Evolutionary conservation across 208 protist genomes (phyloP), one percentile per base, ranked within the genome.

Genomic region (Kentomonas sorsogonicus): DNA sequence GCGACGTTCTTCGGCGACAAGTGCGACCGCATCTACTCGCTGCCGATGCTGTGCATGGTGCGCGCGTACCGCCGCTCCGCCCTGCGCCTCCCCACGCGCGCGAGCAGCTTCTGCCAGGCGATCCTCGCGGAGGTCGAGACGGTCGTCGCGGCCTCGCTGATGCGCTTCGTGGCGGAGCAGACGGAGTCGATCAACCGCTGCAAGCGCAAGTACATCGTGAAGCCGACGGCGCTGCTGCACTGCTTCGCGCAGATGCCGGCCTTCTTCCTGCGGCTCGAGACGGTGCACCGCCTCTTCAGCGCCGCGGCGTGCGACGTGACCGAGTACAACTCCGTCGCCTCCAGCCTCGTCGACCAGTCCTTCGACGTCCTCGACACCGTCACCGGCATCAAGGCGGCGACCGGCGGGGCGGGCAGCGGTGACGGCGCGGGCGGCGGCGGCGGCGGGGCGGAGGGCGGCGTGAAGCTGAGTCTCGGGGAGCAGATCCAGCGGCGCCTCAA

Each of bases 161-260:
- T 76, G 68, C 77, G 68, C 1, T 89, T 86, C 33, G 73, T 92
- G 15, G 82, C 81, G 41, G 84, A 94, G 66, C 88, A 94, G 69
- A 91, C 79, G 20, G 74, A 87, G 31, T 94, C 88, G 16, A 92
- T 94, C 56, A 62, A 36, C n/a, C 53, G 58, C 10, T 91, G 88
- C 61, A 56, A 56, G 51, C 58, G 73, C 34, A 80, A 72, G 55
- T 92, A 87, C 47, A 13, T 80, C 23, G 56, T 94, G 31, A 65
- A 76, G 53, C 84, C 88, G 1, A 79, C 79, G 15, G 73, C 84
- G n/a, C 72, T 94, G 55, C 60, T 94, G 48, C 70, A 75, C 41
- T 91, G 88, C 66, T 94, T 94, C 53, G 60, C 77, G 31, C 80
- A 87, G 58, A 59, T 94, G 56, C 88, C 88, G 7, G 68, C 74